Evolutionary conservation across 345 rosid genomes (phyloP).

Genomic region (Clarkia xantiana): DNA sequence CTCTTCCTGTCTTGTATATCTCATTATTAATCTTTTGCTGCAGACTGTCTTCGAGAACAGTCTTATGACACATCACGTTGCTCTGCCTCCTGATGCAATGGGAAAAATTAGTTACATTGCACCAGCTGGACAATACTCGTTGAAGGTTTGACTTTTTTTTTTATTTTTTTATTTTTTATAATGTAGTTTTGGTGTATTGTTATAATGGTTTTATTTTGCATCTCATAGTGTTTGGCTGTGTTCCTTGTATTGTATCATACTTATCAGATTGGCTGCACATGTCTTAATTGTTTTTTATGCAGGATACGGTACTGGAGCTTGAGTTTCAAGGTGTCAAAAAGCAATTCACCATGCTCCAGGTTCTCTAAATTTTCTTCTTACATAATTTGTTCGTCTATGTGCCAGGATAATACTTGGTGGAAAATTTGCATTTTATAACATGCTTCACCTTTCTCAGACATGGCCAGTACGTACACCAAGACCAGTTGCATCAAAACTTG

Average conservation of each 20-base stretch:
- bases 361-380: conserved; percentile 12
- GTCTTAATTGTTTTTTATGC: conserved; percentile 6
- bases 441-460: conserved; percentile 33
- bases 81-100: conserved; percentile 93
- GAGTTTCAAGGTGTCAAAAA: conserved; percentile 97
- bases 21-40: conserved; percentile 6
- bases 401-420: neutral
- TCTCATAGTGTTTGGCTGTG: too few relatives aligned
- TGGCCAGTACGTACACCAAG: conserved; percentile 99
- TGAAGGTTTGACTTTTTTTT: conserved; percentile 42
- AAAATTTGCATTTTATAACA: neutral
- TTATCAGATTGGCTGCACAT: neutral
- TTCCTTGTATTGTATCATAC: too few relatives aligned
- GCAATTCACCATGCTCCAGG: conserved; percentile 97
- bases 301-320: conserved; percentile 96
- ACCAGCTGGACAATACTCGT: conserved; percentile 94
- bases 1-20: neutral
- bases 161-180: neutral
- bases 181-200: neutral
- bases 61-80: conserved; percentile 80
- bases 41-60: conserved; percentile 96
- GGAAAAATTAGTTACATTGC: conserved; percentile 90
- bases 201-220: neutral
- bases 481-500: conserved; percentile 97
- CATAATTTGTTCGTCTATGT: too few relatives aligned